Percentiles rank a stretch among this genome's conserved stretches.
These are phyloP conservation scores for Tephrocybe rancida DNA, from an alignment of 768 basidiomycete species.

Conservation along the genomic window DNA sequence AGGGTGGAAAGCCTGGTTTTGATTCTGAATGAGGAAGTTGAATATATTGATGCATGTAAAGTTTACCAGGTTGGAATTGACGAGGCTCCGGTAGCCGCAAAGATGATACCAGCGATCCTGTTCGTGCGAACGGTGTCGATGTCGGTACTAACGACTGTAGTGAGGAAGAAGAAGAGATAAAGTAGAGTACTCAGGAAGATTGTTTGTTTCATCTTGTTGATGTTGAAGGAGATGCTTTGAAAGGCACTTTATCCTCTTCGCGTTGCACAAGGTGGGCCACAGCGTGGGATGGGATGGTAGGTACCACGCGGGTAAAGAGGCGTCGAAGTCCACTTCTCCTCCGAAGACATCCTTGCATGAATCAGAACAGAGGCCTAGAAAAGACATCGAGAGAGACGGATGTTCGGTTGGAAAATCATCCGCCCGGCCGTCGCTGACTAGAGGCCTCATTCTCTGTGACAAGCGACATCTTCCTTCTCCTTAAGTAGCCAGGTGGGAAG, in stretches of 20 bases:
- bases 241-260: too few relatives aligned
- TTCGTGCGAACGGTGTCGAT: conserved; percentile 37
- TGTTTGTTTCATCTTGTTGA: conserved; percentile 14
- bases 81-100: conserved; percentile 38
- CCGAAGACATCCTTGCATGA: too few relatives aligned
- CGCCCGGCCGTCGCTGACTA: too few relatives aligned
- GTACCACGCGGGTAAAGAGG: neutral
- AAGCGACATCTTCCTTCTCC: too few relatives aligned
- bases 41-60: too few relatives aligned
- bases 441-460: too few relatives aligned
- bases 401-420: too few relatives aligned
- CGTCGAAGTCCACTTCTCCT: too few relatives aligned
- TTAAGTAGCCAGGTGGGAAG: too few relatives aligned
- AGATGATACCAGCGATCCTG: conserved; percentile 40
- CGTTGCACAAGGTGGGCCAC: too few relatives aligned
- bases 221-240: neutral
- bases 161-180: neutral
- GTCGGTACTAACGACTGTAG: conserved; percentile 4
- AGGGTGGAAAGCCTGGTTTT: conserved; percentile 47
- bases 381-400: too few relatives aligned
- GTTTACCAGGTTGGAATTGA: conserved; percentile 46
- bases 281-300: neutral
- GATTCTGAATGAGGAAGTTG: neutral
- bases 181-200: neutral
- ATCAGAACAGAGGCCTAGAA: too few relatives aligned